These are phyloP conservation scores for Magnusiomyces ingens DNA, from an alignment of 1,139 yeast species.

Conservation along the genomic window DNA sequence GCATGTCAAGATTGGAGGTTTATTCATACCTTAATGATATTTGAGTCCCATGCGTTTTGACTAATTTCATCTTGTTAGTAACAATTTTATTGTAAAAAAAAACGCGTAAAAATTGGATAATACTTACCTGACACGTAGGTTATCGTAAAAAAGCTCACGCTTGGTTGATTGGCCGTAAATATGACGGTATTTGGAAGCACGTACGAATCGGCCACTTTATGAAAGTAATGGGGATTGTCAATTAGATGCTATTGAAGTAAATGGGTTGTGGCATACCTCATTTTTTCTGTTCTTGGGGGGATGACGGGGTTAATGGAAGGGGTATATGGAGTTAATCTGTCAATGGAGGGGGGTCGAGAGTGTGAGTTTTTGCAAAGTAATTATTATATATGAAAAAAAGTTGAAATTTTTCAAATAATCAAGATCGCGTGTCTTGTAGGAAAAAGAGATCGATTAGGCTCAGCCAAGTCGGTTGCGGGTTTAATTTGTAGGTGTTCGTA, in stretches of 20 bases:
- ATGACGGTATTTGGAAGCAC: conserved; percentile 95
- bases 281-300: not conserved
- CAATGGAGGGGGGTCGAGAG: no score
- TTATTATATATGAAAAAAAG: no score
- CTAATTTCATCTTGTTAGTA: conserved; percentile 42
- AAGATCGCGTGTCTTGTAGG: no score
- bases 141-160: conserved; percentile 83
- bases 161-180: conserved; percentile 90
- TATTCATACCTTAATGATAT: conserved; percentile 52
- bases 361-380: no score
- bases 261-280: not conserved
- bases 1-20: not conserved
- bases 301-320: no score
- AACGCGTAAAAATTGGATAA: not conserved
- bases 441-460: no score
- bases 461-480: no score
- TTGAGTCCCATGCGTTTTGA: conserved; percentile 94
- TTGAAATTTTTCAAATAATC: no score
- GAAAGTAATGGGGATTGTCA: not conserved
- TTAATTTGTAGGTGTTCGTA: no score
- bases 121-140: conserved; percentile 43
- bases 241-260: not conserved
- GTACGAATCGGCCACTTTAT: conserved; percentile 81
- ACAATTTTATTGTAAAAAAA: not conserved
- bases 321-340: no score